Evolutionary conservation across 1,139 yeast species (phyloP).

Genomic region (Kazachstania sp.): DNA sequence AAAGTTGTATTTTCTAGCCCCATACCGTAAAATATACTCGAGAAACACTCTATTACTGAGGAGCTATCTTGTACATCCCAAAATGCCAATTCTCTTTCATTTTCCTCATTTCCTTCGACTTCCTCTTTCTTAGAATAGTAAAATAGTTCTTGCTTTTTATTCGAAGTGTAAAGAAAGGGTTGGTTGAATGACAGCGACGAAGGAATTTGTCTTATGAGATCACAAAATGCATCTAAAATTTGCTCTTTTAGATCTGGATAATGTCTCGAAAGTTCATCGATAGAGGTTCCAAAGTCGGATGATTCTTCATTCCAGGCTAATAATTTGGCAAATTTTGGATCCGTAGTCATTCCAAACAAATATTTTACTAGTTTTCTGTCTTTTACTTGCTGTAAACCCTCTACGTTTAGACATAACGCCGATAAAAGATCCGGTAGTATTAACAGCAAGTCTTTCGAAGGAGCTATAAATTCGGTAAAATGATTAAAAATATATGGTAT

Average conservation of each 20-base stretch:
- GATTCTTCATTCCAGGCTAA: conserved; percentile 43
- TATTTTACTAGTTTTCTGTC: conserved; percentile 39
- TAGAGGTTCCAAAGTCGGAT: conserved; percentile 52
- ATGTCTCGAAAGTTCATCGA: conserved; percentile 81
- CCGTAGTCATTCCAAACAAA: conserved; percentile 46
- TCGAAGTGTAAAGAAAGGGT: conserved; percentile 39
- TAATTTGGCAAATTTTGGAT: conserved; percentile 42
- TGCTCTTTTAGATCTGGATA: conserved; percentile 61
- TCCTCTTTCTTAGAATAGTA: conserved; percentile 37
- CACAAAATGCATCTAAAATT: conserved; percentile 45
- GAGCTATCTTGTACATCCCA: conserved; percentile 42
- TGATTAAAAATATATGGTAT: conserved; percentile 56
- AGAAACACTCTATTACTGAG: conserved; percentile 28
- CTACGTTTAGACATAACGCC: conserved; percentile 71
- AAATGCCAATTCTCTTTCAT: conserved; percentile 34
- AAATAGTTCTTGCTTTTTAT: conserved; percentile 33
- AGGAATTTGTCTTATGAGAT: conserved; percentile 43
- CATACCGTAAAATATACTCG: conserved; percentile 29
- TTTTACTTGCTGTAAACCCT: conserved; percentile 55
- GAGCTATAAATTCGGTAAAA: conserved; percentile 45
- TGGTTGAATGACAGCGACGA: conserved; percentile 34
- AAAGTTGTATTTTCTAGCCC: conserved; percentile 34
- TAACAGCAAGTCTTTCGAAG: conserved; percentile 50
- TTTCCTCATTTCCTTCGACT: conserved; percentile 36
- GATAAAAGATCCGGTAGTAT: conserved; percentile 73